Evolutionary conservation across 2,329 filamentous ascomycete species (phyloP).

Genomic region (Cordyceps tenuipes): DNA sequence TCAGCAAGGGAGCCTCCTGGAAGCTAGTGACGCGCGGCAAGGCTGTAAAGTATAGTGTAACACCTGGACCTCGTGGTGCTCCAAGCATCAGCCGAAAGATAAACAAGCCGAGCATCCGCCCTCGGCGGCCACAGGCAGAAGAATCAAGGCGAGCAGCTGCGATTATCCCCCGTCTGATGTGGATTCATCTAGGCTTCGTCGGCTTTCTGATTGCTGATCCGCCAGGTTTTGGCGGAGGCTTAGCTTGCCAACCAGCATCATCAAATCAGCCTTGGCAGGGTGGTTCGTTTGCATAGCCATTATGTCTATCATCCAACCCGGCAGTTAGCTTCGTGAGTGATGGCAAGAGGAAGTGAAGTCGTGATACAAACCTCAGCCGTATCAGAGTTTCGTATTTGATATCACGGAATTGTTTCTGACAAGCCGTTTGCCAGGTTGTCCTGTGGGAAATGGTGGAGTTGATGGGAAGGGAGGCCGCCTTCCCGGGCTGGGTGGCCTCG

Average conservation of each 20-base stretch:
- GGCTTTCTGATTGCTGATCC: not conserved
- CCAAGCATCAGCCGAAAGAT: not conserved
- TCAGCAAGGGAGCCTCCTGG: not conserved
- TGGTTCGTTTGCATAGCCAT: not conserved
- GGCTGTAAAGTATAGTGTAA: not conserved
- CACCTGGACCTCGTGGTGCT: not conserved
- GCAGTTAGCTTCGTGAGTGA: not conserved
- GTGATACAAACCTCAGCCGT: not conserved
- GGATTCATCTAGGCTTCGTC: not conserved
- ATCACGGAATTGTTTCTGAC: not conserved
- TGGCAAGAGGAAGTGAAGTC: not conserved
- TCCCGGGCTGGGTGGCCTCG: not conserved
- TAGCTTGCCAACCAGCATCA: not conserved
- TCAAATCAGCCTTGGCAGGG: not conserved
- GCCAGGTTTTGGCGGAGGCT: not conserved
- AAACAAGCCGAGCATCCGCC: not conserved
- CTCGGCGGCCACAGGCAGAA: not conserved
- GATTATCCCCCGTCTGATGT: not conserved
- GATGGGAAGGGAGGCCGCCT: not conserved
- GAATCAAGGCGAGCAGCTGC: not conserved
- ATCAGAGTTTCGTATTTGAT: not conserved
- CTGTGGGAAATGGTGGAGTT: not conserved
- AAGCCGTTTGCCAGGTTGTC: not conserved
- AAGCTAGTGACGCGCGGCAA: not conserved
- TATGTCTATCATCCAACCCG: not conserved